Percentiles rank a stretch among this genome's conserved stretches.
phyloP scores from a whole-genome alignment of 495 filamentous ascomycete species.

The Penicillium goetzii region DNA sequence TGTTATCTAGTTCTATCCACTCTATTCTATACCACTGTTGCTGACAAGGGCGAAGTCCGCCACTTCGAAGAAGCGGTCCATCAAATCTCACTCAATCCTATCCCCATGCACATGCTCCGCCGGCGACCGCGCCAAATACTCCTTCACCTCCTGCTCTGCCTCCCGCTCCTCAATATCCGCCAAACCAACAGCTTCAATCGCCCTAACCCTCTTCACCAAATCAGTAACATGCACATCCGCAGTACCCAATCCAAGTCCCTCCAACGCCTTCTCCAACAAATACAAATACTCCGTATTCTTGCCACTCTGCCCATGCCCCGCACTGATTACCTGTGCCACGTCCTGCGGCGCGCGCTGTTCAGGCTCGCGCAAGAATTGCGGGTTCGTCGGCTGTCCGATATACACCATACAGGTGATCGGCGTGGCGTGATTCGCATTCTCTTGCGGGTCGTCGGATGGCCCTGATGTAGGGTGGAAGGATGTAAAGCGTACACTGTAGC shows the following conservation, averaged over 20 bases:
- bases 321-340: constrained; percentile 83
- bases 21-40: neutral
- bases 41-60: neutral
- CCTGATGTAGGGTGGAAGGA: constrained; percentile 67
- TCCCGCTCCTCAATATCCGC: constrained; percentile 39
- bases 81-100: constrained; percentile 27
- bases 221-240: constrained; percentile 81
- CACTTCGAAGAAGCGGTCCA: neutral
- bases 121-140: constrained; percentile 32
- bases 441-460: neutral
- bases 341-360: constrained; percentile 77
- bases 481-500: constrained; percentile 88
- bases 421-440: constrained; percentile 10
- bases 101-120: constrained; percentile 31
- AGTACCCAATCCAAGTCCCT: constrained; percentile 73
- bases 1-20: neutral
- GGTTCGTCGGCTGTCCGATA: constrained; percentile 91
- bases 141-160: constrained; percentile 43
- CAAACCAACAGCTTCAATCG: constrained; percentile 39
- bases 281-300: constrained; percentile 91
- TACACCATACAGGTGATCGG: constrained; percentile 75
- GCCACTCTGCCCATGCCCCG: constrained; percentile 80
- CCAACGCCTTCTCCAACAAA: constrained; percentile 75
- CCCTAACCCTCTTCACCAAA: constrained; percentile 51
- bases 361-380: constrained; percentile 73